Base-by-base conservation (phyloP, 176 grass and related monocot species). In the Cymbopogon citratus region DNA sequence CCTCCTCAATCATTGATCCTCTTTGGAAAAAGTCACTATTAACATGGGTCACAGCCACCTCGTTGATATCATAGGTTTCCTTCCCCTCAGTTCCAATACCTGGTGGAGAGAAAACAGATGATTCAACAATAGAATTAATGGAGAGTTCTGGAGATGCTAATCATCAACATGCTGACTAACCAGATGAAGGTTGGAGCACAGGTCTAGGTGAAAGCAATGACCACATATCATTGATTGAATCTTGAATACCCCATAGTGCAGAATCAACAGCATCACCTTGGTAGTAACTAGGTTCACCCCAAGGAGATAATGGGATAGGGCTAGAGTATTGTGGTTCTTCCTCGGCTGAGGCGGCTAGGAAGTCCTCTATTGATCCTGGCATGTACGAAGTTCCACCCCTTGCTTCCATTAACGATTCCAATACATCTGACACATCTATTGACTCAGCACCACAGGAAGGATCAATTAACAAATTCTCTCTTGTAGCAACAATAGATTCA, bases 261-360 rank as follows among this genome's bases (percentile, higher is more conserved):
- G 78, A 87, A 86, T 81, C 80, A 77, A 90, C 74, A 82, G 56
- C 24, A 52, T 82, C 81, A 18, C 84, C 82, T 69, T 77, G 80
- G 66, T 84, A 85, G 79, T 89, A 91, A 81, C 72, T 76, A 65
- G 85, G 43, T 89, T 85, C 85, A 46, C 82, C 80, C 82, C 84
- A 78, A 29, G 87, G 84, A 64, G 87, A 89, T 76, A 88, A 63
- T 81, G 83, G 75, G 28, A 83, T 84, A 7, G 78, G 86, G 72
- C 88, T 80, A 69, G 80, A 93, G 52, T 76, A 83, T 63, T 91
- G 83, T 74, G 67, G 76, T 63, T 87, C 83, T 84, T 89, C 87
- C 80, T 68, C 72, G 0, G 38, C 15, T 73, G 90, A 75, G 34
- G 60, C 26, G 11, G 74, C 76, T 67, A 81, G 40, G 21, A 82